Evolutionary conservation across 2,329 filamentous ascomycete genomes (phyloP), one percentile per base, ranked within the genome.

Genomic region (Parastagonospora avenae): DNA sequence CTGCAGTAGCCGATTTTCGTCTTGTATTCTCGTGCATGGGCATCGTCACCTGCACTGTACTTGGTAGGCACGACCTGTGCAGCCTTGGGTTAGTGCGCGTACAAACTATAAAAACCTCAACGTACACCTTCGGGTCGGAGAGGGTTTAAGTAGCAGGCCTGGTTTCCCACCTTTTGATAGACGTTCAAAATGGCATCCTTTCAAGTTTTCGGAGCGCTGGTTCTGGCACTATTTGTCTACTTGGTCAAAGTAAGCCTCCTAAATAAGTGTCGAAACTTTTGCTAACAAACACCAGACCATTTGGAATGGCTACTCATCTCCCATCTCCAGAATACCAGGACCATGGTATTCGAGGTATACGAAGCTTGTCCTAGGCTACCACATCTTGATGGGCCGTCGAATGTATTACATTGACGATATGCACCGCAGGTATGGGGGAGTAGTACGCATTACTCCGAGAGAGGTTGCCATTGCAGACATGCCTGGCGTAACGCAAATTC

Each of bases 391-490:
- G 5, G 74, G 75, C 8, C 66, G 66, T 4, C 69, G 74, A 7
- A 67, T 74, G 36, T 70, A 73, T 50, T 74, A 75, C 55, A 68
- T 77, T 16, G 62, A 77, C 42, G 54, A 57, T 2, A 60, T 77
- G 2, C 75, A 77, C 54, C 29, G 62, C 16, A 48, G 48, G 42
- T 66, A 71, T 49, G 66, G 66, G 7, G 54, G 60, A 35, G 57
- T 68, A 16, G 63, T 71, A 2, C 62, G 68, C 6, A 52, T 69
- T 3, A 52, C 60, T 2, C 66, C 65, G 2, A 55, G 48, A 14
- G 63, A 70, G 43, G 63, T 68, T 12, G 60, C 49, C 8, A 36
- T 66, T 24, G 46, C 64, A 12, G 63, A 66, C 12, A 33, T 59
- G 7, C 31, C 48, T 36, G 66, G 56, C 15, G 59, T 62, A 12